These are phyloP conservation scores for Neurospora africana DNA, from an alignment of 495 filamentous ascomycete genomes.

Conservation along the genomic window DNA sequence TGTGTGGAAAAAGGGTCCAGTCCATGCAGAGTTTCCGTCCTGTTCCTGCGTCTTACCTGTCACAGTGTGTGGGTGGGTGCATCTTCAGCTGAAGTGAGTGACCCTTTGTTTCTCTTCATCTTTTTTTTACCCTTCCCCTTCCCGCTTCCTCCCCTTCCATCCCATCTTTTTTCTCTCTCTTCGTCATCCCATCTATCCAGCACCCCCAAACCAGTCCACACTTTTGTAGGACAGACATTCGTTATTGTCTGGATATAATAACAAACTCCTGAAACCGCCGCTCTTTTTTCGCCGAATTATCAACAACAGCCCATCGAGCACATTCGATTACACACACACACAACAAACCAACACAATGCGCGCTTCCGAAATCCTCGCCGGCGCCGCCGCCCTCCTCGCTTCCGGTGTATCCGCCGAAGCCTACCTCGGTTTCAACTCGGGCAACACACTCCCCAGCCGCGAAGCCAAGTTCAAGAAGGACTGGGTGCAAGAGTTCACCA, in stretches of 20 bases:
- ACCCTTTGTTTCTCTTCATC: neutral
- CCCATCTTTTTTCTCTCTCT: neutral
- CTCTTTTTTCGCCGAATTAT: neutral
- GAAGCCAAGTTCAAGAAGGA: conserved; percentile 39
- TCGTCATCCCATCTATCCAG: neutral
- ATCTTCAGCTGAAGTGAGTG: neutral
- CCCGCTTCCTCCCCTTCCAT: neutral
- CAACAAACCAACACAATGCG: conserved; percentile 15
- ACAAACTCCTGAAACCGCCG: neutral
- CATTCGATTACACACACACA: neutral
- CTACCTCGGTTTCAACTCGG: conserved; percentile 41
- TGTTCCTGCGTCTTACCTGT: neutral
- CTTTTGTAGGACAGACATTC: neutral
- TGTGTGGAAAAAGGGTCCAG: neutral
- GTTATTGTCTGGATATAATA: neutral
- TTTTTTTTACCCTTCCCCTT: neutral
- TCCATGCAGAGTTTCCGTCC: neutral
- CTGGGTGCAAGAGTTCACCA: conserved; percentile 36
- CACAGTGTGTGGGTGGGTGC: neutral
- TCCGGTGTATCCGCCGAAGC: conserved; percentile 21
- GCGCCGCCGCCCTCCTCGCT: conserved; percentile 21
- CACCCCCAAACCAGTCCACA: neutral
- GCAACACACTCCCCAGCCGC: conserved; percentile 32
- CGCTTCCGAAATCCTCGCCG: conserved; percentile 15
- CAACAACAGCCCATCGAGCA: neutral